phyloP scores from a whole-genome alignment of 1,284 basidiomycete species.

The Sparassis latifolia region DNA sequence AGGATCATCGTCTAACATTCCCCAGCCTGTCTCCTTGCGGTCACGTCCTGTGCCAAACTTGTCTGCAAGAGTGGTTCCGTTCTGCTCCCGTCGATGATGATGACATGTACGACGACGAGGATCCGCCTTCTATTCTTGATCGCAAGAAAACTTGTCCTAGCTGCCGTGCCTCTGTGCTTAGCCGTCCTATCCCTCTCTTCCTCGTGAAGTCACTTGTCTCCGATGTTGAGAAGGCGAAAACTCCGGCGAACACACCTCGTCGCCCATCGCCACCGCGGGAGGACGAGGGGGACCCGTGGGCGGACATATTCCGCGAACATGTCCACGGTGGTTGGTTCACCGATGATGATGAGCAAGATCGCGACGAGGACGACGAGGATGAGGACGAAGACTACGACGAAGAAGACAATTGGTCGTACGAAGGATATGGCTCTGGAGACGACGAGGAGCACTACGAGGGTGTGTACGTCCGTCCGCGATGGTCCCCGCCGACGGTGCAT shows the following conservation, averaged over 20 bases:
- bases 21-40: slow-evolving; percentile 65
- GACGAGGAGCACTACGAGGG: slow-evolving; percentile 30
- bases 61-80: slow-evolving; percentile 71
- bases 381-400: slow-evolving; percentile 22
- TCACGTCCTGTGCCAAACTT: slow-evolving; percentile 59
- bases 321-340: slow-evolving; percentile 33
- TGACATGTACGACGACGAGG: slow-evolving; percentile 48
- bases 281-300: slow-evolving; percentile 53
- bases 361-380: slow-evolving; percentile 27
- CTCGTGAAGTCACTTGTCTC: slow-evolving; percentile 54
- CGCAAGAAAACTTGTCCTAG: slow-evolving; percentile 66
- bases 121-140: slow-evolving; percentile 43
- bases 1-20: background rate
- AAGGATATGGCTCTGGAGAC: slow-evolving; percentile 27
- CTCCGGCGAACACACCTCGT: slow-evolving; percentile 17
- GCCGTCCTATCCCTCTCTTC: slow-evolving; percentile 60
- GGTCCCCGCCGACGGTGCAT: slow-evolving; percentile 47
- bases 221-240: slow-evolving; percentile 39
- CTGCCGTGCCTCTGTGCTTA: slow-evolving; percentile 51
- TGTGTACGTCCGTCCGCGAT: slow-evolving; percentile 38
- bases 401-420: slow-evolving; percentile 31
- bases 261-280: slow-evolving; percentile 22
- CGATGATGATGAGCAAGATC: slow-evolving; percentile 28
- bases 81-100: slow-evolving; percentile 50
- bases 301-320: slow-evolving; percentile 52